Base-by-base conservation (phyloP, 2,329 filamentous ascomycete genomes). In the Curvularia eragrostidis region DNA sequence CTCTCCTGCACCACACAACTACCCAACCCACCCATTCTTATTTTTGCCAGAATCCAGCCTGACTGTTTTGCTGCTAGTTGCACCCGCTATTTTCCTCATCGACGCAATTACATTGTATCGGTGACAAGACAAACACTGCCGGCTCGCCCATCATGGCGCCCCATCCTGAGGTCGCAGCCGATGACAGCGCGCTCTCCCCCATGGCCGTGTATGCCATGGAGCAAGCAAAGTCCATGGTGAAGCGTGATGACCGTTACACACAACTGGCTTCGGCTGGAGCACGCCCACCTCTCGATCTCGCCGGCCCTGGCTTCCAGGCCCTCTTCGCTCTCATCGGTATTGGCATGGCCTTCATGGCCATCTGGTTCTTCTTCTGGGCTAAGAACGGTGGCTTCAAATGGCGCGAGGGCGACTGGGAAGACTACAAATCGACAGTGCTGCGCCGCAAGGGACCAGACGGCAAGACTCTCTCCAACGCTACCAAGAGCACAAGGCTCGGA, bases 331-430 rank as follows among this genome's bases (percentile, higher is more conserved):
- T 97, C 18, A 87, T 98, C 51, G 92, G 91, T 32, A 87, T 88
- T 0, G 86, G 80, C 30, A 90, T 98, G 73, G 90, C 95, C 23
- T 58, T 91, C 3, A 85, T 83, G 0, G 86, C 84, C 23, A 92
- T 98, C 72, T 99, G 95, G 93, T 97, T 99, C 84, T 98, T 99
- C 85, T 96, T 78, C 68, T 96, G 91, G 90, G 94, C 94, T 56
- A 94, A 91, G 79, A 97, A 98, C 69, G 95, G 95, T 61, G 95
- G 95, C 13, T 97, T 98, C 81, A 82, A 90, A 63, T 98, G 93
- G 83, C 85, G 85, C 81, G 51, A 96, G 62, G 83, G 87, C 34
- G 95, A 99, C 78, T 99, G 95, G 94, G 94, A 98, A 5, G 95
- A 99, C 72, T 99, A 99, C 86, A 98, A 98, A 77, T 89, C 90